Percentiles rank a stretch among this genome's conserved stretches.
These are phyloP conservation scores for Euphorbia schlechtendalii DNA, from an alignment of 441 rosid genomes.

Conservation along the genomic window DNA sequence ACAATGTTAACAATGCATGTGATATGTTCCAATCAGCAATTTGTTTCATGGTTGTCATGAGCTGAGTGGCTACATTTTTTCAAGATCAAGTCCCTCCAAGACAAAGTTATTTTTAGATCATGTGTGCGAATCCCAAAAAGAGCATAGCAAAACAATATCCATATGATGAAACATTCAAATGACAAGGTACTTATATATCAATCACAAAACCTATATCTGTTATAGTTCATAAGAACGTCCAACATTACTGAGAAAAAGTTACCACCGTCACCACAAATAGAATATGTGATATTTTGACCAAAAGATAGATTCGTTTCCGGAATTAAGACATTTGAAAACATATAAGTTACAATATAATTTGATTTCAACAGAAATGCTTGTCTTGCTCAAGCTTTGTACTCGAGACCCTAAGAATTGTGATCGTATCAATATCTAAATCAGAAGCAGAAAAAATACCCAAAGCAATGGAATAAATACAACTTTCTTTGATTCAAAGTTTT, in stretches of 20 bases:
- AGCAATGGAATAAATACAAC: neutral
- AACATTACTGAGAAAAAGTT: neutral
- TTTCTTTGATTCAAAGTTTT: neutral
- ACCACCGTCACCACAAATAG: neutral
- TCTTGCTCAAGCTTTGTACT: neutral
- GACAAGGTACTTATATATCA: neutral
- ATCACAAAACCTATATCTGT: neutral
- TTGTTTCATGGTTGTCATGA: neutral
- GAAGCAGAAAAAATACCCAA: neutral
- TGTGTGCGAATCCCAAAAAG: neutral
- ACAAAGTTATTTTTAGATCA: neutral
- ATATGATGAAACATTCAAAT: slow-evolving; percentile 3
- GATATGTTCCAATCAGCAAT: neutral
- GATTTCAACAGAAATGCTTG: neutral
- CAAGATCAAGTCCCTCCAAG: neutral
- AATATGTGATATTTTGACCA: neutral
- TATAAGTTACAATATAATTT: neutral
- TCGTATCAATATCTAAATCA: neutral
- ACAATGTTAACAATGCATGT: neutral
- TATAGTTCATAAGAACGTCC: neutral
- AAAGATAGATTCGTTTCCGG: neutral
- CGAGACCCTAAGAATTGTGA: neutral
- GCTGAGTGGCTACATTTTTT: neutral
- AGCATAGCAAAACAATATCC: neutral
- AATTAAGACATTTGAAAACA: neutral